These are phyloP conservation scores for Pythium graminicola DNA, from an alignment of 352 stramenopile species.

Conservation along the genomic window DNA sequence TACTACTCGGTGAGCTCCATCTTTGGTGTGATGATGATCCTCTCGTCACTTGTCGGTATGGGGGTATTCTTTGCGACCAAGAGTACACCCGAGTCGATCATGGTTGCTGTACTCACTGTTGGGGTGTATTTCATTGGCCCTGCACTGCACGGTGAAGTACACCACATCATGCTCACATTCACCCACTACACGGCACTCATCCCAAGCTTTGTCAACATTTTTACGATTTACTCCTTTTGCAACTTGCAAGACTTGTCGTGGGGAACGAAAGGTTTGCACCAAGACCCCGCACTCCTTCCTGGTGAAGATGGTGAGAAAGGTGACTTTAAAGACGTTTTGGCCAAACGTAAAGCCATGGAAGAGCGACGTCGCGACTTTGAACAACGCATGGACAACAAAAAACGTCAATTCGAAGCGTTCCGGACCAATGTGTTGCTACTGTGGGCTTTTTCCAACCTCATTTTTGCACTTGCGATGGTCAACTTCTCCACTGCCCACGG, in stretches of 20 bases:
- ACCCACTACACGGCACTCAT: conserved; percentile 84
- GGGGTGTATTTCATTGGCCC: conserved; percentile 82
- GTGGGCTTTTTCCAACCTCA: conserved; percentile 81
- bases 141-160: conserved; percentile 68
- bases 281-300: conserved; percentile 38
- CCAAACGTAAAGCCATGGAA: conserved; percentile 64
- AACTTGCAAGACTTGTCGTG: conserved; percentile 86
- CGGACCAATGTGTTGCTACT: conserved; percentile 74
- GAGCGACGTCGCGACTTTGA: conserved; percentile 58
- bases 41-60: conserved; percentile 62
- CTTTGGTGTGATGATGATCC: conserved; percentile 75
- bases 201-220: conserved; percentile 86
- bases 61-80: conserved; percentile 69
- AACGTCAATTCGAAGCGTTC: conserved; percentile 78
- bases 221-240: conserved; percentile 88
- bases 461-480: conserved; percentile 65
- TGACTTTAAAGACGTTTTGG: conserved; percentile 81
- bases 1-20: conserved; percentile 74
- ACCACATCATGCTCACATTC: conserved; percentile 83
- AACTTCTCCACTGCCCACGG: conserved; percentile 46
- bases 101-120: conserved; percentile 59
- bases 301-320: conserved; percentile 63
- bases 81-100: conserved; percentile 43
- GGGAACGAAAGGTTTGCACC: conserved; percentile 69
- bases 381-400: conserved; percentile 50